Evolutionary conservation across 2,329 filamentous ascomycete genomes (phyloP), one percentile per base, ranked within the genome.

Genomic region (Pyricularia sp.): DNA sequence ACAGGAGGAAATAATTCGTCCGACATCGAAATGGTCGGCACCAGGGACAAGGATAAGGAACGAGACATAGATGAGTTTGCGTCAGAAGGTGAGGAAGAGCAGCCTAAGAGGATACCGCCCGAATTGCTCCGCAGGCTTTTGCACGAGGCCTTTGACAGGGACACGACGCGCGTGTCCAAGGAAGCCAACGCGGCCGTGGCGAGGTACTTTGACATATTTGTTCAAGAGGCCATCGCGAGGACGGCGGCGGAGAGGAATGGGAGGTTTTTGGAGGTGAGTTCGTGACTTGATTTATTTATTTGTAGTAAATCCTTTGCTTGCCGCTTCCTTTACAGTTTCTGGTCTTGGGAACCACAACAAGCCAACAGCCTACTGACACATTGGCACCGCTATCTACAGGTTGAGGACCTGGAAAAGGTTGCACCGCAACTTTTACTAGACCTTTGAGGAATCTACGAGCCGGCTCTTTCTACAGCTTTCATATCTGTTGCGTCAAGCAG

Each of bases 191-290:
- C 79, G 7, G 84, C 92, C 1, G 83, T 93, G 66, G 88, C 86
- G 16, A 91, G 88, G 76, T 97, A 97, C 73, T 83, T 97, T 75
- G 91, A 97, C 75, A 85, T 93, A 0, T 97, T 97, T 76, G 89
- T 96, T 64, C 83, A 89, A 67, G 93, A 97, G 78, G 91, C 91
- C 1, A 86, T 97, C 73, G 91, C 91, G 19, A 78, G 93, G 72
- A 87, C 90, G 53, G 84, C 87, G 10, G 85, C 86, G 66, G 89
- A 91, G 78, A 87, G 88, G 72, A 79, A 79, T 35, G 81, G 84
- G 66, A 86, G 84, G 4, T 92, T 93, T 72, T 73, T 93, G 44
- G 90, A 94, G 84, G 88, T 91, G 69, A 75, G 83, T 75, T 66
- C 62, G 63, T 63, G 1, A 31, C 44, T 12, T 62, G 10, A 65